Evolutionary conservation across 164 flowering plant genomes (phyloP), one percentile per base, ranked within the genome.

Genomic region (Protea cynaroides): DNA sequence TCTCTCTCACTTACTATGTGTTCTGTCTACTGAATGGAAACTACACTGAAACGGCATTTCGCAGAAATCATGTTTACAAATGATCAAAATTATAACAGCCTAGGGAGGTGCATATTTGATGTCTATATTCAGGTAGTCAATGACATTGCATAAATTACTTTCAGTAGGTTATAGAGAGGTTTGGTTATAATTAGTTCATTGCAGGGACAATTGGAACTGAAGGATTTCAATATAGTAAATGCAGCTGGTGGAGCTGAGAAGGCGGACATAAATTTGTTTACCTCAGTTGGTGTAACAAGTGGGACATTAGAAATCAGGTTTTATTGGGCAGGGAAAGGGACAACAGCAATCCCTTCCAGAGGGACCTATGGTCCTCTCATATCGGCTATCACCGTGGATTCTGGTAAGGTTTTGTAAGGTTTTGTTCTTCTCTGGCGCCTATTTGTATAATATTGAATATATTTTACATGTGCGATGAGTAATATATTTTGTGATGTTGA

Each of bases 91-190:
- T 89, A 63, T 68, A 63, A n/a, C 25, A 84, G 90, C 64, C 84
- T 89, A 19, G 96, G 92, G 43, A 85, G 64, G 66, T 88, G 93
- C 14, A n/a, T 82, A 44, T 89, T 86, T 72, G 87, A 88, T 68
- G 69, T 88, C 51, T 84, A 81, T 64, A 71, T 87, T 68, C 93
- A 87, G 86, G 93, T 87, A 71, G 55, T 23, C 59, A 53, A 40
- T 47, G 8, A 18, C 25, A 18, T n/a, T 25, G 29, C 57, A 60
- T 53, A 24, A 15, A 65, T 17, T 18, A 17, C 11, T 58, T 36
- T 5, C 21, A 17, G 4, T 29, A 29, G 34, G 1, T 29, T 15
- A 40, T 25, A 43, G 25, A 29, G 14, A 56, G 22, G n/a, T 46
- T 58, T 38, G 37, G 44, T 15, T 63, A 15, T 25, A 43, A 55